A percentile compares a stretch with the other conserved stretches of the same genome.
Conservation (phyloP, 2,329 filamentous ascomycete genomes). For the Colletotrichum ledebouriae region DNA sequence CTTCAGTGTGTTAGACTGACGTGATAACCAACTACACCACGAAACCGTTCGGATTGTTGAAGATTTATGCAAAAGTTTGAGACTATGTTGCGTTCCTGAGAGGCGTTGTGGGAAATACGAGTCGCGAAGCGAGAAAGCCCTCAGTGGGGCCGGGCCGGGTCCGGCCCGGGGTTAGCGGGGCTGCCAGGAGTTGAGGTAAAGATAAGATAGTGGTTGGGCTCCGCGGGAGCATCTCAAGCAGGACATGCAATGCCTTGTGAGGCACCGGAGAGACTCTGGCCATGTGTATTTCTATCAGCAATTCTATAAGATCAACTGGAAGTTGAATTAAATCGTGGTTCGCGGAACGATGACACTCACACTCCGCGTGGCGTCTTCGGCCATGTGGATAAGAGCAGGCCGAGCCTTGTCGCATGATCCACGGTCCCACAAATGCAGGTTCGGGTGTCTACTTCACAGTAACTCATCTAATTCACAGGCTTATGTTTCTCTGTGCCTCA, state of each 20-base stretch:
- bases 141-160: constrained; percentile 1
- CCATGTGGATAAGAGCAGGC: background rate
- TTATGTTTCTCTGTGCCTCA: background rate
- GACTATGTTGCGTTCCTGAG: background rate
- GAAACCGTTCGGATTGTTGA: constrained; percentile 32
- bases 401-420: background rate
- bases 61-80: accelerated
- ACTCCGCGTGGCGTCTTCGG: constrained; percentile 7
- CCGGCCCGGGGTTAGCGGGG: background rate
- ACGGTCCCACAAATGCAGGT: background rate
- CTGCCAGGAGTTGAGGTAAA: background rate
- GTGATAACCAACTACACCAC: constrained; percentile 62
- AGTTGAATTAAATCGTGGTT: background rate
- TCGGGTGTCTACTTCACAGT: too few relatives aligned
- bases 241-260: too few relatives aligned
- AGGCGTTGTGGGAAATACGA: constrained; percentile 7
- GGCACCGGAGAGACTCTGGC: too few relatives aligned
- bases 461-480: background rate
- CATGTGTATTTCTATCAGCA: too few relatives aligned
- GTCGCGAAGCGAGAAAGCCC: constrained; percentile 21
- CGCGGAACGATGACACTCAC: too few relatives aligned
- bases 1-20: constrained; percentile 58
- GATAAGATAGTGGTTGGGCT: too few relatives aligned
- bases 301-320: too few relatives aligned
- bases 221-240: too few relatives aligned